These are phyloP conservation scores for Hamamelis virginiana DNA, from an alignment of 164 flowering plant genomes.

Conservation along the genomic window DNA sequence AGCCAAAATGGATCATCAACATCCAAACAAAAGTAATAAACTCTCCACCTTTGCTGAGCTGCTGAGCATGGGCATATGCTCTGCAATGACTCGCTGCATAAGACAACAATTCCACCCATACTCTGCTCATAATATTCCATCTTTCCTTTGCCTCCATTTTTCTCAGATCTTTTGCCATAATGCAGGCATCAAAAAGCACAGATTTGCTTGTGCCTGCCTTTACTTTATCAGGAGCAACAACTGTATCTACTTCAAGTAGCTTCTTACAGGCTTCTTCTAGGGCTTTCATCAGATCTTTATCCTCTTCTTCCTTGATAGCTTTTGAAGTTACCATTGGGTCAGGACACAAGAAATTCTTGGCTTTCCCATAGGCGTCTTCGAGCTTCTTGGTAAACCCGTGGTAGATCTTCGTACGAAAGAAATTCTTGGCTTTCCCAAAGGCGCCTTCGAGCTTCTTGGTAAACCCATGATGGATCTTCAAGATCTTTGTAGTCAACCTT, in stretches of 20 bases:
- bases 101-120: conserved; percentile 40
- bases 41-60: conserved; percentile 25
- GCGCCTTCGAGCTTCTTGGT: too few relatives aligned
- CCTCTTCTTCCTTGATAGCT: not conserved
- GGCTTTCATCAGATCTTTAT: too few relatives aligned
- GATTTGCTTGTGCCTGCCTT: conserved; percentile 26
- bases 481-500: too few relatives aligned
- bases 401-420: too few relatives aligned
- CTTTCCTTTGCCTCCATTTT: not conserved
- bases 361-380: too few relatives aligned
- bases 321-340: too few relatives aligned
- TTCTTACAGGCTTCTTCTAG: conserved; percentile 3
- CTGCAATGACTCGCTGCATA: conserved; percentile 18
- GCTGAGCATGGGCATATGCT: conserved; percentile 13
- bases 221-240: not conserved
- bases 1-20: conserved; percentile 26
- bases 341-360: too few relatives aligned
- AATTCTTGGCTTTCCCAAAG: too few relatives aligned
- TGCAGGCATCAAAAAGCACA: conserved; percentile 31
- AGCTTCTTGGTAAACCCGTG: too few relatives aligned
- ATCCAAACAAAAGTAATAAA: conserved; percentile 26
- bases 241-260: conserved; percentile 11
- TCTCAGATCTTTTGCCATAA: conserved; percentile 31
- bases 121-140: conserved; percentile 38
- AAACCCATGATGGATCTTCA: too few relatives aligned